phyloP scores from a whole-genome alignment of 177 flowering plant species.

The Vitis hybrid region DNA sequence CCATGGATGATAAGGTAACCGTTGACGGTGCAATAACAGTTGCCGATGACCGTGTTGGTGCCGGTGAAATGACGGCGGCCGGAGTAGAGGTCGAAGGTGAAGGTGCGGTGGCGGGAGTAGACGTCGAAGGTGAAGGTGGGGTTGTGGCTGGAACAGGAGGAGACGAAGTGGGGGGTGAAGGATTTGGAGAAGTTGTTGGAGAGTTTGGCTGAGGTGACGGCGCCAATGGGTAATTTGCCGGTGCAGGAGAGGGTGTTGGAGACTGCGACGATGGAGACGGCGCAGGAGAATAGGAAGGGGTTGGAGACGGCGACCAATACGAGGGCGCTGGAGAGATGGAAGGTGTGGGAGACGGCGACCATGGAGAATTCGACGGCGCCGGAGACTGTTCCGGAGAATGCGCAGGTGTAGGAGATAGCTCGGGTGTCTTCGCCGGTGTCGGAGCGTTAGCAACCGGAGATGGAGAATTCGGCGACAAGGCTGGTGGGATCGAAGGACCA shows the following conservation, averaged over 20 bases:
- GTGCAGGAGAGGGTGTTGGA: background rate
- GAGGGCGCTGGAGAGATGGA: background rate
- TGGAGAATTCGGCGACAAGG: background rate
- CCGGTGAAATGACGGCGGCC: background rate
- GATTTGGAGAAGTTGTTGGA: background rate
- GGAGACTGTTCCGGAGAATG: background rate
- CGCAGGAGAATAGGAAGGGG: background rate
- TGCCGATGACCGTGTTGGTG: too few species aligned
- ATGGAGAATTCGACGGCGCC: background rate
- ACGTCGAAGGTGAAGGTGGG: background rate
- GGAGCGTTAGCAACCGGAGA: background rate
- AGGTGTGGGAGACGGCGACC: background rate
- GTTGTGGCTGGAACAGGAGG: background rate
- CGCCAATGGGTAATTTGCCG: background rate
- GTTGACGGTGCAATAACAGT: background rate
- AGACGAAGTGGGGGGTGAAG: background rate
- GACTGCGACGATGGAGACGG: background rate
- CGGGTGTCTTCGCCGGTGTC: too few species aligned
- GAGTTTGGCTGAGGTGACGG: background rate
- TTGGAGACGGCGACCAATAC: background rate
- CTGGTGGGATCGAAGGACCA: background rate
- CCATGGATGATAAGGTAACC: background rate
- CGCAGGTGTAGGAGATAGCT: too few species aligned
- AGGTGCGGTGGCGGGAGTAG: background rate
- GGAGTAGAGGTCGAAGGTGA: background rate